A percentile compares a stretch with the other conserved stretches of the same genome.
These are phyloP conservation scores for Hymenoscyphus salicellus DNA, from an alignment of 2,329 filamentous ascomycete species.

Conservation along the genomic window DNA sequence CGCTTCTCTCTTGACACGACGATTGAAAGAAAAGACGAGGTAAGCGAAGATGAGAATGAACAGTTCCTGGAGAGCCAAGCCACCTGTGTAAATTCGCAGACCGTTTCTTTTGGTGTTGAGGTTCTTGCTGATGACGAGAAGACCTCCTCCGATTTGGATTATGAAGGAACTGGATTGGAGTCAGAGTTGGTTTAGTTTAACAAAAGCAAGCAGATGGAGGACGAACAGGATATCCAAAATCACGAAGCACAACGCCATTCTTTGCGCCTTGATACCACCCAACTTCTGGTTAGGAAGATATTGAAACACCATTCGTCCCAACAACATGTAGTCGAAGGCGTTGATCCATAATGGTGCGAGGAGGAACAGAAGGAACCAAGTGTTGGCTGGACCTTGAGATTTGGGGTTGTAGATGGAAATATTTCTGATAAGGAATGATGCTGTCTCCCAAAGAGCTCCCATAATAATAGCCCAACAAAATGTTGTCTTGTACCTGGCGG, in stretches of 20 bases:
- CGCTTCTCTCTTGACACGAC: conserved; percentile 1
- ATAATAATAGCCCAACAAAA: conserved; percentile 46
- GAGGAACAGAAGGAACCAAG: conserved; percentile 19
- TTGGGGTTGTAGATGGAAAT: conserved; percentile 31
- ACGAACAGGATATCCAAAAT: conserved; percentile 40
- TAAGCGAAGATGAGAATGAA: conserved; percentile 16
- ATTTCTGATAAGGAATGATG: conserved; percentile 19
- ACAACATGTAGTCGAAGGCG: conserved; percentile 30
- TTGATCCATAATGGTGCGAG: conserved; percentile 26
- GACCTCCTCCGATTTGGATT: conserved; percentile 18
- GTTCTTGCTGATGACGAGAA: conserved; percentile 12
- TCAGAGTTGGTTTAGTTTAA: neutral
- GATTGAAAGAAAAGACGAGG: conserved; percentile 11
- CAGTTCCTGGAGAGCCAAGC: conserved; percentile 15
- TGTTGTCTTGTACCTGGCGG: conserved; percentile 35
- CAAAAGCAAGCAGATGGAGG: neutral
- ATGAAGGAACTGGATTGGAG: conserved; percentile 27
- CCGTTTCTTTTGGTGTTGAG: conserved; percentile 8
- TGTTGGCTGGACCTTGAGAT: conserved; percentile 21
- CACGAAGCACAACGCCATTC: conserved; percentile 44
- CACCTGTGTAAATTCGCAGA: conserved; percentile 17
- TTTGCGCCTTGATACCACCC: conserved; percentile 27
- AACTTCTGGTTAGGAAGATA: conserved; percentile 38
- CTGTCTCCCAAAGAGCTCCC: conserved; percentile 23
- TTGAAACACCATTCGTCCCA: conserved; percentile 30